Percentiles rank a stretch among this genome's conserved stretches.
phyloP scores from a whole-genome alignment of 2,329 filamentous ascomycete species.

The Neofusicoccum cordaticola region DNA sequence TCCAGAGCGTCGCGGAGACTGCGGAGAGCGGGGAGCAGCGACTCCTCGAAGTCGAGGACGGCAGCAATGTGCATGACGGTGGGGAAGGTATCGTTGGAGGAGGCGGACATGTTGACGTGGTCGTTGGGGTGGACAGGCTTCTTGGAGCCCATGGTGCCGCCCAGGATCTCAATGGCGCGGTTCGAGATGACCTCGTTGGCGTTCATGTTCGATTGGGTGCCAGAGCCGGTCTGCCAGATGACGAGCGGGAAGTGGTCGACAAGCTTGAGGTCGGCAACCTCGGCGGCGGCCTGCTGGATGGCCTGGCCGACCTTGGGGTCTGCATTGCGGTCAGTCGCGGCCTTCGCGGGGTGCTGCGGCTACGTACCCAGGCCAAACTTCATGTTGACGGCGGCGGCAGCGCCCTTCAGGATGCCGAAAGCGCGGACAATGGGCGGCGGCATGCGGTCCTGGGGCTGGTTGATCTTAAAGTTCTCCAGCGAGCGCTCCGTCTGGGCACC shows the following conservation, averaged over 20 bases:
- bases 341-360: not conserved
- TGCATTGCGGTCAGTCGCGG: conserved; percentile 34
- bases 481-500: conserved; percentile 96
- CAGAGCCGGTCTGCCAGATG: conserved; percentile 98
- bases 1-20: conserved; percentile 81
- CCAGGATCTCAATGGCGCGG: conserved; percentile 95
- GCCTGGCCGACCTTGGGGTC: conserved; percentile 87
- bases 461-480: conserved; percentile 97
- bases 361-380: conserved; percentile 76
- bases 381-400: conserved; percentile 94
- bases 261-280: conserved; percentile 91
- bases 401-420: conserved; percentile 96
- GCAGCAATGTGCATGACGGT: conserved; percentile 99
- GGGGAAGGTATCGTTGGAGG: conserved; percentile 98
- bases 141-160: conserved; percentile 91
- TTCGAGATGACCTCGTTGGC: conserved; percentile 99
- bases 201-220: conserved; percentile 99
- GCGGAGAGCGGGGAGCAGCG: conserved; percentile 77
- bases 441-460: conserved; percentile 98
- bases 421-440: conserved; percentile 86
- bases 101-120: conserved; percentile 98
- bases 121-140: conserved; percentile 99
- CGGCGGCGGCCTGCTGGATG: conserved; percentile 86
- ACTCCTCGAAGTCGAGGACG: conserved; percentile 85
- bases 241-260: conserved; percentile 97